A percentile compares a stretch with the other conserved stretches of the same genome.
Conservation (phyloP, 1,139 yeast genomes). For the Tardiomyces blankii region DNA sequence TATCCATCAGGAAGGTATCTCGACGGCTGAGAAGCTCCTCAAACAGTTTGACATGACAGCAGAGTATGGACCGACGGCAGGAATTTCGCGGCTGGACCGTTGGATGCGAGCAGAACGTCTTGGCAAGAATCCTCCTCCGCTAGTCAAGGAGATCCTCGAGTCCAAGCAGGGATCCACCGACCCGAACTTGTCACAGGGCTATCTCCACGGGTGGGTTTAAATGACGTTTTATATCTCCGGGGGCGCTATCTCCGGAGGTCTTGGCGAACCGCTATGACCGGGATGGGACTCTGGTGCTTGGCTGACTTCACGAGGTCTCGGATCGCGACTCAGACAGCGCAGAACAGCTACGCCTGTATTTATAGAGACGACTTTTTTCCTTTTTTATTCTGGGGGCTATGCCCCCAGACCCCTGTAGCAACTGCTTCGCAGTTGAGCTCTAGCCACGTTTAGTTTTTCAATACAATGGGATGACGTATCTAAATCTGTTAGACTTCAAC, state of each 20-base stretch:
- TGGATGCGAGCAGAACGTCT: slow-evolving; percentile 89
- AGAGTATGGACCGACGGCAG: slow-evolving; percentile 29
- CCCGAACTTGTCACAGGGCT: not conserved
- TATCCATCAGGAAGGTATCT: slow-evolving; percentile 19
- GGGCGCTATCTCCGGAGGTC: not conserved
- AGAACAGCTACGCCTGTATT: too few species aligned
- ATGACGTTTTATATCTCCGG: too few species aligned
- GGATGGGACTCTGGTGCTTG: too few species aligned
- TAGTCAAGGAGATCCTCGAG: slow-evolving; percentile 13
- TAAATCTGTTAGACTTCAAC: too few species aligned
- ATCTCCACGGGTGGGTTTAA: not conserved
- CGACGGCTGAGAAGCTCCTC: slow-evolving; percentile 22
- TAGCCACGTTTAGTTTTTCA: too few species aligned
- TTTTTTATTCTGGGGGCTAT: too few species aligned
- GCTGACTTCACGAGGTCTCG: too few species aligned
- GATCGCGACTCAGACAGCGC: too few species aligned
- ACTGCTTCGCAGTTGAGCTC: too few species aligned
- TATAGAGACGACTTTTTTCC: not conserved
- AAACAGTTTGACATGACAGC: slow-evolving; percentile 25
- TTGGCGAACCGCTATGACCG: too few species aligned
- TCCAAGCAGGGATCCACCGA: not conserved
- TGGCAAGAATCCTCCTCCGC: slow-evolving; percentile 38
- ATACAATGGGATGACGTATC: too few species aligned
- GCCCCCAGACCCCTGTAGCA: too few species aligned
- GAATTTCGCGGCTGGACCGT: slow-evolving; percentile 33